A percentile compares a stretch with the other conserved stretches of the same genome.
These are phyloP conservation scores for Asterophora lycoperdoides DNA, from an alignment of 768 basidiomycete species.

Conservation along the genomic window DNA sequence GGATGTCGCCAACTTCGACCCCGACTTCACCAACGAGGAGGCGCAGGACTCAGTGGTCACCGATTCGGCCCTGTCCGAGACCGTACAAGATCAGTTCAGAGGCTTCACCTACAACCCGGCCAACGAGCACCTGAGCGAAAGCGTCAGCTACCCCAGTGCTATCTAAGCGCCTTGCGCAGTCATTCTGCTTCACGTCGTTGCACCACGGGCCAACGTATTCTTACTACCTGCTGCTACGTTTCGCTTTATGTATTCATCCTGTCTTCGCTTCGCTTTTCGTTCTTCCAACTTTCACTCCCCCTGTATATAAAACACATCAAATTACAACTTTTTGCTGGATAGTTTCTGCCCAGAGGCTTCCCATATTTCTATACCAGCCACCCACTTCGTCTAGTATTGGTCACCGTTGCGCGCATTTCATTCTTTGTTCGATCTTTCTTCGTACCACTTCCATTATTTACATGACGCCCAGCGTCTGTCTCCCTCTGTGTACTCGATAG, in stretches of 20 bases:
- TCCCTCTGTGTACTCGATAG: too few species aligned
- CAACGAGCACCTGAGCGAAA: slow-evolving; percentile 82
- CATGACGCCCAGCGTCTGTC: too few species aligned
- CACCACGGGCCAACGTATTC: not conserved
- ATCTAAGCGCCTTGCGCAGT: slow-evolving; percentile 18
- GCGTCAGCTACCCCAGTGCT: slow-evolving; percentile 60
- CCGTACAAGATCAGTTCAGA: slow-evolving; percentile 93
- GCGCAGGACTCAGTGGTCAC: slow-evolving; percentile 95
- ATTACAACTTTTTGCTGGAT: not conserved
- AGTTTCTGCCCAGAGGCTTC: not conserved
- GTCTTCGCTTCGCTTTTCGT: not conserved
- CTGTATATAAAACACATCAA: slow-evolving; percentile 6
- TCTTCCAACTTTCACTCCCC: not conserved
- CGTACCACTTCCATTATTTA: too few species aligned
- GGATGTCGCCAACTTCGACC: slow-evolving; percentile 95
- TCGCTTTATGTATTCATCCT: not conserved
- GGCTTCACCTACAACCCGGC: slow-evolving; percentile 88
- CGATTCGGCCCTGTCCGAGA: slow-evolving; percentile 88
- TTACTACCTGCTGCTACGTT: not conserved
- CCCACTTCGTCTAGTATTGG: not conserved
- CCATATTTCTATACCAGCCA: slow-evolving; percentile 1
- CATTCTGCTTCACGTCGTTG: not conserved
- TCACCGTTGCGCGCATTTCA: too few species aligned
- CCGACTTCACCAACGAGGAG: slow-evolving; percentile 95
- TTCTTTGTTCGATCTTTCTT: too few species aligned